A percentile compares a stretch with the other conserved stretches of the same genome.
These are phyloP conservation scores for Claviceps citrina DNA, from an alignment of 2,329 filamentous ascomycete species.

Conservation along the genomic window DNA sequence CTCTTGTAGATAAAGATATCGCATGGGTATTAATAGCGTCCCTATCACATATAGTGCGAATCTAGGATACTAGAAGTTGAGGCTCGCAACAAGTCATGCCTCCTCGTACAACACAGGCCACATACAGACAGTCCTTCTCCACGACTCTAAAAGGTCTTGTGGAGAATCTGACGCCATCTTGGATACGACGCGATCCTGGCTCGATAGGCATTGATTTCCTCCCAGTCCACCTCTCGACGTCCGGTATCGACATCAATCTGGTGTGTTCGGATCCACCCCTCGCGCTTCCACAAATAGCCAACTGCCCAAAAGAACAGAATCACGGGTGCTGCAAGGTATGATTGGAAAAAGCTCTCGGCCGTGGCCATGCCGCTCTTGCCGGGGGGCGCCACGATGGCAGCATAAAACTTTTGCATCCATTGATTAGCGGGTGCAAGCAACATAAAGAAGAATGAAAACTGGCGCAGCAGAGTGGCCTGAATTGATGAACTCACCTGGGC, in stretches of 20 bases:
- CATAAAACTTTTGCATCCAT: slow-evolving; percentile 34
- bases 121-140: too few species aligned
- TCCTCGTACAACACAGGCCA: background rate
- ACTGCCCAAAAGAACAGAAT: slow-evolving; percentile 39
- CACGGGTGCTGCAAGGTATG: slow-evolving; percentile 38
- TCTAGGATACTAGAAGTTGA: background rate
- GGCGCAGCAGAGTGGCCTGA: too few species aligned
- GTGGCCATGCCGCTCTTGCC: slow-evolving; percentile 20
- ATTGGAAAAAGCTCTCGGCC: slow-evolving; percentile 38
- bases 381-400: slow-evolving; percentile 25
- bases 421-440: background rate
- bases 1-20: background rate
- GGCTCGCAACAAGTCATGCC: background rate
- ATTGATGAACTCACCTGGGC: slow-evolving; percentile 33
- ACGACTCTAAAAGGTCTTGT: slow-evolving; percentile 23
- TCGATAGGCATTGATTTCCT: slow-evolving; percentile 40
- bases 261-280: slow-evolving; percentile 39
- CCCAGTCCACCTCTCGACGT: slow-evolving; percentile 51
- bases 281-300: slow-evolving; percentile 52
- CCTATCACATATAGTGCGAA: background rate
- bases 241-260: slow-evolving; percentile 56
- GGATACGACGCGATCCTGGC: slow-evolving; percentile 36
- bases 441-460: background rate
- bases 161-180: slow-evolving; percentile 28
- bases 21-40: background rate